A percentile compares a stretch with the other conserved stretches of the same genome.
Evolutionary conservation across 768 basidiomycete genomes (phyloP).

Genomic region (Auricularia heimuer): DNA sequence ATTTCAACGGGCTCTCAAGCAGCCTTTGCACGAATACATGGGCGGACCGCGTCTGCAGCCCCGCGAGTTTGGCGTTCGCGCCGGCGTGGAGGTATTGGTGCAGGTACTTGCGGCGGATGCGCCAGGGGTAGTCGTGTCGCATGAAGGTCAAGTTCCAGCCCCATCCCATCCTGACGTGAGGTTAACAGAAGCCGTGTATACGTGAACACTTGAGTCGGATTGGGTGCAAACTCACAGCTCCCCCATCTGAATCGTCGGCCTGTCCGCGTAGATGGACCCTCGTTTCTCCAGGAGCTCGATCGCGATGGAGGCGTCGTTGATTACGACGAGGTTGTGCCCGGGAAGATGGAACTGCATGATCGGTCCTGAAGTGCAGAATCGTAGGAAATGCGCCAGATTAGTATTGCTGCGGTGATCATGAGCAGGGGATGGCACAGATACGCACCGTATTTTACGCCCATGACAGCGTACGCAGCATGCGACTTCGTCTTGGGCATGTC

Average conservation of each 20-base stretch:
- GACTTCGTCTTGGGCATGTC: slow-evolving; percentile 33
- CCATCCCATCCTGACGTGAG: background rate
- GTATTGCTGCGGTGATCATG: too few relatives aligned
- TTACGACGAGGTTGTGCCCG: slow-evolving; percentile 35
- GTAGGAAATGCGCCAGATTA: too few relatives aligned
- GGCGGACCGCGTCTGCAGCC: background rate
- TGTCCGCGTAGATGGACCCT: slow-evolving; percentile 40
- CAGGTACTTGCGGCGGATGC: background rate
- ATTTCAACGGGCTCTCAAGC: background rate
- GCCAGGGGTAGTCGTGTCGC: background rate
- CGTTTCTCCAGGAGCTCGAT: slow-evolving; percentile 39
- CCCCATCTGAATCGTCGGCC: slow-evolving; percentile 36
- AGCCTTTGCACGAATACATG: background rate
- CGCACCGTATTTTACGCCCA: slow-evolving; percentile 35
- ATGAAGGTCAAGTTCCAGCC: slow-evolving; percentile 1
- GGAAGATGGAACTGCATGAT: slow-evolving; percentile 39
- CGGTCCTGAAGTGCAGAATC: slow-evolving; percentile 21
- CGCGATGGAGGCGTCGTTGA: slow-evolving; percentile 32
- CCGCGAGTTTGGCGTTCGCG: background rate
- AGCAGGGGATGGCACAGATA: background rate
- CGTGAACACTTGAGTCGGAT: background rate
- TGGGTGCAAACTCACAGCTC: slow-evolving; percentile 7
- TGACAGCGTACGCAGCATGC: slow-evolving; percentile 31
- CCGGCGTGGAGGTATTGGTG: background rate
- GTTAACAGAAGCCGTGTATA: background rate